Evolutionary conservation across 768 basidiomycete species (phyloP).

Genomic region (Ramaria rubella): DNA sequence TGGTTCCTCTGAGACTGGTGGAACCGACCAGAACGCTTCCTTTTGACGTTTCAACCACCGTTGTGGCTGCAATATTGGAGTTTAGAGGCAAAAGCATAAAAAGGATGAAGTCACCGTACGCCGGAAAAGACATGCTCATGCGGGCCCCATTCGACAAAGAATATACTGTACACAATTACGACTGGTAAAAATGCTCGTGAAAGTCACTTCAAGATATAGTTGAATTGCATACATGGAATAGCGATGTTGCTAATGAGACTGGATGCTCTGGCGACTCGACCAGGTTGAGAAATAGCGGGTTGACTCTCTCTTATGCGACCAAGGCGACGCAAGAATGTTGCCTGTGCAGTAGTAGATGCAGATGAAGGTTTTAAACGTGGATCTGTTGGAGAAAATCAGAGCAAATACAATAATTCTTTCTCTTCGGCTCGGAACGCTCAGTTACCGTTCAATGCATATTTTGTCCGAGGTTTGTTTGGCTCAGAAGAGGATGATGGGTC

Average conservation of each 20-base stretch:
- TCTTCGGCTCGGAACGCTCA: no score
- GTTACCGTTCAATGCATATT: neutral
- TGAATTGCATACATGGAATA: conserved; percentile 1
- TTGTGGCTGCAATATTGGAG: neutral
- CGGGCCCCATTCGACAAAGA: conserved; percentile 10
- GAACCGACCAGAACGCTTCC: conserved; percentile 10
- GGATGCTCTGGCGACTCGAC: conserved; percentile 4
- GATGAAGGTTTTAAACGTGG: conserved; percentile 6
- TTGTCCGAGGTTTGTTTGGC: neutral
- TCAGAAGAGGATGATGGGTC: neutral
- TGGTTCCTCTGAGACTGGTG: neutral
- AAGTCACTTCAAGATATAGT: neutral
- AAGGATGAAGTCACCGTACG: neutral
- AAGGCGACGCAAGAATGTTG: conserved; percentile 8
- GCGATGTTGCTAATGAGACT: conserved; percentile 6
- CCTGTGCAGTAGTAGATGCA: conserved; percentile 5
- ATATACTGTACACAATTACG: conserved; percentile 3
- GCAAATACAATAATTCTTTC: no score
- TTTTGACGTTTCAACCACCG: conserved; percentile 8
- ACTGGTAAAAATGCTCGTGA: neutral
- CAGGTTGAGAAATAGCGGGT: conserved; percentile 6
- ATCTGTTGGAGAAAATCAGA: neutral
- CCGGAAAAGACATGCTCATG: conserved; percentile 9
- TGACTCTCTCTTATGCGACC: conserved; percentile 6
- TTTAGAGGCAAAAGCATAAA: neutral